Base-by-base conservation (phyloP, 495 filamentous ascomycete species). In the Penicillium tannophilum region DNA sequence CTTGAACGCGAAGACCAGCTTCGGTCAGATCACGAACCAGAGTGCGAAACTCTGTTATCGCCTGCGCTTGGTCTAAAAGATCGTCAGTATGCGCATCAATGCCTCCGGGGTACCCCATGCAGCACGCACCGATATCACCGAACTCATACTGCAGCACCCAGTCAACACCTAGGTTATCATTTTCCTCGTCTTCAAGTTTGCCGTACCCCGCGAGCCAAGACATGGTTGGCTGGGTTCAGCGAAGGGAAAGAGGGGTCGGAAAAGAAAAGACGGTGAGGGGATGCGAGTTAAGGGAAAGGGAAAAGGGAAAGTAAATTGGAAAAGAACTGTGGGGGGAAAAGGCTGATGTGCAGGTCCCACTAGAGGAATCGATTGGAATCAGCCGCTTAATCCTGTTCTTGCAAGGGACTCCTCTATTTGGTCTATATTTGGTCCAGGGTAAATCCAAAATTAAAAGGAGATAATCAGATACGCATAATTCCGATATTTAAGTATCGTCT, bases 1-100 rank as follows among this genome's bases (percentile, higher is more conserved):
- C 92, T 69, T 97, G 93, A 17, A 89, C 88, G 3, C 87, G 83
- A 47, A 97, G 82, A 19, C 93, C 92, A 50, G 90, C 89, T 55
- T 78, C 75, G 23, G 85, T 82, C 50, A 98, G 80, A 39, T 86
- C 83, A 60, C 84, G 64, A 60, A 96, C 77, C n/a, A 98, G 86
- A 55, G 84, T 83, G 52, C 84, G 82, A 68, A 96, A 95, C 62
- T 87, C 82, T 16, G 82, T 76, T 62, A 87, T 83, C 6, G 93
- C 91, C 63, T 87, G 78, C 9, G 76, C 70, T 63, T 84, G 84
- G 54, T 89, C 91, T 91, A 61, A 12, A 9, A 17, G 47, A 44
- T 53, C 3, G 62, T 70, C 43, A 67, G 65, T 50, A 6, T 44
- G 24, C 36, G 12, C 20, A 52, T 36, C 35, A 47, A 36, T 41